These are phyloP conservation scores for Achaetomium macrosporum DNA, from an alignment of 2,329 filamentous ascomycete genomes.

Conservation along the genomic window DNA sequence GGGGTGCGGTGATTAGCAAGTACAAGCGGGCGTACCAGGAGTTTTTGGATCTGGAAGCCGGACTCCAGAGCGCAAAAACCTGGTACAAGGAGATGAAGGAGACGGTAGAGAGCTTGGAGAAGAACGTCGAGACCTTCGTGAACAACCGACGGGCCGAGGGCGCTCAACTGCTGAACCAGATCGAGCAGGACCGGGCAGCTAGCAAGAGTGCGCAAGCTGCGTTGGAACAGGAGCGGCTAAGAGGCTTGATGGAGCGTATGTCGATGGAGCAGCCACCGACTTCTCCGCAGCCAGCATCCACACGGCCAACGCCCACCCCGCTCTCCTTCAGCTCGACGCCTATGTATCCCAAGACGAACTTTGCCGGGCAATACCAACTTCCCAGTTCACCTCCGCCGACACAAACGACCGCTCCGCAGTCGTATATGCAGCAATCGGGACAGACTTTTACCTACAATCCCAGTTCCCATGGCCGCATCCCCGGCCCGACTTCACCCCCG, in stretches of 20 bases:
- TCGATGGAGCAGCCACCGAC: slow-evolving; percentile 64
- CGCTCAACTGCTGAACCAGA: slow-evolving; percentile 79
- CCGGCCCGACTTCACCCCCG: slow-evolving; percentile 53
- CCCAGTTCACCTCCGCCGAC: slow-evolving; percentile 51
- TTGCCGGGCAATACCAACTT: slow-evolving; percentile 53
- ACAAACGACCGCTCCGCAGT: slow-evolving; percentile 37
- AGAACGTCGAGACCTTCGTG: slow-evolving; percentile 96
- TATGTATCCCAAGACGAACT: slow-evolving; percentile 49
- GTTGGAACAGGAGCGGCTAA: slow-evolving; percentile 76
- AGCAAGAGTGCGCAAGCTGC: slow-evolving; percentile 61
- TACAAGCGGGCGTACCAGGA: slow-evolving; percentile 92
- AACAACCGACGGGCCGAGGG: slow-evolving; percentile 91
- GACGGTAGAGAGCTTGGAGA: slow-evolving; percentile 82
- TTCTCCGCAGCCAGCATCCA: slow-evolving; percentile 33
- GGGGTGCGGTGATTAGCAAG: slow-evolving; percentile 71
- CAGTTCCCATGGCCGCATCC: slow-evolving; percentile 52
- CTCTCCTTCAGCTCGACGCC: slow-evolving; percentile 35
- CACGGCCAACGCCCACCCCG: slow-evolving; percentile 33
- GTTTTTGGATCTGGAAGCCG: slow-evolving; percentile 82
- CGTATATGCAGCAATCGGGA: slow-evolving; percentile 38
- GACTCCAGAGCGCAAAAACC: slow-evolving; percentile 77
- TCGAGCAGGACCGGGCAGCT: slow-evolving; percentile 69
- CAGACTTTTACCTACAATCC: slow-evolving; percentile 45
- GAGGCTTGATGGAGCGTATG: slow-evolving; percentile 91
- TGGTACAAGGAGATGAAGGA: slow-evolving; percentile 97